phyloP scores from a whole-genome alignment of 108 stramenopile species.

The Parietichytrium sp. region DNA sequence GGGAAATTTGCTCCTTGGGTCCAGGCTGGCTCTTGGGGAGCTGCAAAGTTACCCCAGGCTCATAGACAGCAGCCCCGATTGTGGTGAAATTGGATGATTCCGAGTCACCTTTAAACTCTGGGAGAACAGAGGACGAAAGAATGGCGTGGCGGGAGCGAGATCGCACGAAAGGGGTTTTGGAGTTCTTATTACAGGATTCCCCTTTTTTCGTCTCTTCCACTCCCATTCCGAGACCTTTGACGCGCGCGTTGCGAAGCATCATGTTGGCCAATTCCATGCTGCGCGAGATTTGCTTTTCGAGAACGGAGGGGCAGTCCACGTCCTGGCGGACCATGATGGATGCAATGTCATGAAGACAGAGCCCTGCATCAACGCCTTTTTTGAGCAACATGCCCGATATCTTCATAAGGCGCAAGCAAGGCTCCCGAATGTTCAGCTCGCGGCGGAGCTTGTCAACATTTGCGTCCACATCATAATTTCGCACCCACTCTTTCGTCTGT shows the following conservation, averaged over 20 bases:
- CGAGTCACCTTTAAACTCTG: no score
- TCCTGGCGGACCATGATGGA: slow-evolving; percentile 37
- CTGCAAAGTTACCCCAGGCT: no score
- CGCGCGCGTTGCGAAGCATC: slow-evolving; percentile 6
- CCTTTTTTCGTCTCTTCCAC: no score
- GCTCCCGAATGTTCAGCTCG: slow-evolving; percentile 33
- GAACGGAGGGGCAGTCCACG: slow-evolving; percentile 39
- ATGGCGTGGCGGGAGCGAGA: no score
- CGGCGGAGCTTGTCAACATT: not conserved
- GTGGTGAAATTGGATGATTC: no score
- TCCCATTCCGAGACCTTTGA: not conserved
- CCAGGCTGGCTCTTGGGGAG: no score
- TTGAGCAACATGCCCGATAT: slow-evolving; percentile 1
- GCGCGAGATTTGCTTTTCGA: slow-evolving; percentile 33
- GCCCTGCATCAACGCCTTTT: slow-evolving; percentile 29
- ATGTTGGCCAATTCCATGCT: slow-evolving; percentile 37
- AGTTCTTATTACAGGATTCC: no score
- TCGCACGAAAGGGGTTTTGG: no score
- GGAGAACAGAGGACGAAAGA: no score
- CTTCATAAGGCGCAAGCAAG: slow-evolving; percentile 27
- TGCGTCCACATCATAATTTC: slow-evolving; percentile 32
- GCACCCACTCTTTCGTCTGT: slow-evolving; percentile 14
- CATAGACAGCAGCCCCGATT: no score
- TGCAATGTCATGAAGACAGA: slow-evolving; percentile 53
- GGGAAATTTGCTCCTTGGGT: no score